Base-by-base conservation (phyloP, 805 yeast species). In the Starmerella apis region DNA sequence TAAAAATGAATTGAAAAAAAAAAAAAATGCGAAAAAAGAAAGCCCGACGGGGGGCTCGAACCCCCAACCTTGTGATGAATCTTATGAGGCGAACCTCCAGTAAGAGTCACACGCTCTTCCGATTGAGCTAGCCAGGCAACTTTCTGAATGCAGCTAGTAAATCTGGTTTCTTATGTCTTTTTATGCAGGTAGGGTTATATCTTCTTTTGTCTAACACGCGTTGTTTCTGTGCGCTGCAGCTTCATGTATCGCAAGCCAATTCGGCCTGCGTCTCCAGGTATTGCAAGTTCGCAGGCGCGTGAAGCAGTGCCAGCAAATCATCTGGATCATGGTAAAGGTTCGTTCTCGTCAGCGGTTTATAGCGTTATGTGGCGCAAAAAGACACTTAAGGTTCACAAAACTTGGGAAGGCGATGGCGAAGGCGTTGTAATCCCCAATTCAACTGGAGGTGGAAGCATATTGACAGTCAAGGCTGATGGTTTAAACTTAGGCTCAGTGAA, bases 331-430 rank as follows among this genome's bases (percentile, higher is more conserved):
- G n/a, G n/a, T n/a, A n/a, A n/a, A n/a, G n/a, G n/a, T n/a, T n/a
- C n/a, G n/a, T n/a, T n/a, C n/a, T n/a, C n/a, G n/a, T n/a, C n/a
- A n/a, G 39, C 39, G 14, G 35, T 27, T 4, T 41, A 41, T 16
- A 41, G 54, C 10, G 77, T 79, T 5, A 73, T 84, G 56, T 83
- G 81, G 74, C 69, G 98, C 30, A 86, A 86, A 63, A 71, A 72
- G 37, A 71, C 90, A 0, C 71, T 68, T 28, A 86, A 83, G 66
- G 86, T 90, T 70, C 79, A 87, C 64, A 88, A 88, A 63, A 80
- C 86, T 0, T 92, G 98, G 98, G 94, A 86, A 49, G 95, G 94
- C 2, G 97, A 92, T 67, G 97, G 95, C 0, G 65, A 27, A 5
- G 58, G 53, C 20, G 11, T 9, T 1, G 33, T 53, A 1, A 22